These are phyloP conservation scores for Serendipita sp. DNA, from an alignment of 1,284 basidiomycete species.

Conservation along the genomic window DNA sequence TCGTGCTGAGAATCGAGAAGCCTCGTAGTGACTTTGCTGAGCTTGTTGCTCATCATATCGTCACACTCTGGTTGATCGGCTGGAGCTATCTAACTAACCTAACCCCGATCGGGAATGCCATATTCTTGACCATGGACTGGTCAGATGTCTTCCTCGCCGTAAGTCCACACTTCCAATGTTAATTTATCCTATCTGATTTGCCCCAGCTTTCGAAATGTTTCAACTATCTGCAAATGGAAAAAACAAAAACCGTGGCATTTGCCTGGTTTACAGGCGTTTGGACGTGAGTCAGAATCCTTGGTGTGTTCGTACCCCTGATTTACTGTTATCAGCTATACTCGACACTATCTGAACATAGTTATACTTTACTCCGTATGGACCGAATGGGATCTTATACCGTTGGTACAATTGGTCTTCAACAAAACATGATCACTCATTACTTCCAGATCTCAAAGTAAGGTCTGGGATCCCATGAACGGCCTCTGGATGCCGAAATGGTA, in stretches of 20 bases:
- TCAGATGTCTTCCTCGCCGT: slow-evolving; percentile 84
- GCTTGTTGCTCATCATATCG: slow-evolving; percentile 77
- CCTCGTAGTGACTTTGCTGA: slow-evolving; percentile 86
- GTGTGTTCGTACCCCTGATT: neutral
- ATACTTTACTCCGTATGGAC: slow-evolving; percentile 82
- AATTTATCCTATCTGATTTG: too few species aligned
- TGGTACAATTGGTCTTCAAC: slow-evolving; percentile 23
- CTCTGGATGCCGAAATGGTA: slow-evolving; percentile 56
- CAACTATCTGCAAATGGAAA: slow-evolving; percentile 68
- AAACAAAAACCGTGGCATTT: slow-evolving; percentile 52
- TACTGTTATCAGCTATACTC: slow-evolving; percentile 61
- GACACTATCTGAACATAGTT: slow-evolving; percentile 80
- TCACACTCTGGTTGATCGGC: slow-evolving; percentile 90
- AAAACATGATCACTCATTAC: slow-evolving; percentile 7
- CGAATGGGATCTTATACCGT: slow-evolving; percentile 73
- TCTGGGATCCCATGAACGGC: slow-evolving; percentile 51
- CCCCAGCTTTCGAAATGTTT: slow-evolving; percentile 66
- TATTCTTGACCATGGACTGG: slow-evolving; percentile 95
- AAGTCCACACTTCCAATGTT: slow-evolving; percentile 20
- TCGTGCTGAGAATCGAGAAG: slow-evolving; percentile 78
- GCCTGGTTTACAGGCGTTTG: slow-evolving; percentile 59
- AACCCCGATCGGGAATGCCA: slow-evolving; percentile 81
- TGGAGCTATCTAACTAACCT: slow-evolving; percentile 81
- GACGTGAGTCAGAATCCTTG: slow-evolving; percentile 44
- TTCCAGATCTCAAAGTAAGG: slow-evolving; percentile 37